Evolutionary conservation across 495 filamentous ascomycete genomes (phyloP).

Genomic region (Penicillium pulvis): DNA sequence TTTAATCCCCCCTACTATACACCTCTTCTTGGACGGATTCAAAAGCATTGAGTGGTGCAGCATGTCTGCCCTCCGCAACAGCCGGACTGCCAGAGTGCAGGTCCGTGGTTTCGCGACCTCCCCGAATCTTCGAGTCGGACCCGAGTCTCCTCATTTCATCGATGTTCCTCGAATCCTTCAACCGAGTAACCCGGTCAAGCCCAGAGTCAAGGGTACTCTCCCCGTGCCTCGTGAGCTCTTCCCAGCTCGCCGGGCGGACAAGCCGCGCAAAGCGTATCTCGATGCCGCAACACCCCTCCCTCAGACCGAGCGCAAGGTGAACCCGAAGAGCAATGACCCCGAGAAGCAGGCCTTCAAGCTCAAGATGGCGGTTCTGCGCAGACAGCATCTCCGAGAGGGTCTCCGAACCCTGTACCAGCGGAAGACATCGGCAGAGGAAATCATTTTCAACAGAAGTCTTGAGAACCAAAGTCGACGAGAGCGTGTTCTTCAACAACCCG

Average conservation of each 20-base stretch:
- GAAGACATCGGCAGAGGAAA: conserved; percentile 48
- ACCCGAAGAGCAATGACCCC: conserved; percentile 38
- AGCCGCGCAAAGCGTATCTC: conserved; percentile 57
- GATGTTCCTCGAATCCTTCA: conserved; percentile 60
- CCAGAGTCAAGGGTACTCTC: conserved; percentile 67
- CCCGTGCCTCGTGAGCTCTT: conserved; percentile 72
- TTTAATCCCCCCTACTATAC: not conserved
- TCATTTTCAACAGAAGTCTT: conserved; percentile 36
- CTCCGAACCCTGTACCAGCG: conserved; percentile 58
- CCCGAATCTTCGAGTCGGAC: conserved; percentile 46
- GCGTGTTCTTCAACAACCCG: conserved; percentile 48
- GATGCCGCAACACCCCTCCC: conserved; percentile 44
- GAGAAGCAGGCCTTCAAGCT: conserved; percentile 64
- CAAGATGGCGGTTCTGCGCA: conserved; percentile 58
- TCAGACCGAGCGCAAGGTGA: conserved; percentile 28
- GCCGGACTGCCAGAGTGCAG: conserved; percentile 47
- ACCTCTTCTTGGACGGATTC: not conserved
- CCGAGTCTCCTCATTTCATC: conserved; percentile 75
- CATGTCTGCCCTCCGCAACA: conserved; percentile 46
- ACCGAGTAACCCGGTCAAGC: conserved; percentile 46
- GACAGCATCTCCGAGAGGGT: conserved; percentile 65
- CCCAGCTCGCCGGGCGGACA: conserved; percentile 47
- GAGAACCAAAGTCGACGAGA: conserved; percentile 46
- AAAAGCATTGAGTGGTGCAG: conserved; percentile 13
- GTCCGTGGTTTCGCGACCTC: conserved; percentile 48